Conservation (phyloP, 129 eudicot species). For the Erigeron canadensis region DNA sequence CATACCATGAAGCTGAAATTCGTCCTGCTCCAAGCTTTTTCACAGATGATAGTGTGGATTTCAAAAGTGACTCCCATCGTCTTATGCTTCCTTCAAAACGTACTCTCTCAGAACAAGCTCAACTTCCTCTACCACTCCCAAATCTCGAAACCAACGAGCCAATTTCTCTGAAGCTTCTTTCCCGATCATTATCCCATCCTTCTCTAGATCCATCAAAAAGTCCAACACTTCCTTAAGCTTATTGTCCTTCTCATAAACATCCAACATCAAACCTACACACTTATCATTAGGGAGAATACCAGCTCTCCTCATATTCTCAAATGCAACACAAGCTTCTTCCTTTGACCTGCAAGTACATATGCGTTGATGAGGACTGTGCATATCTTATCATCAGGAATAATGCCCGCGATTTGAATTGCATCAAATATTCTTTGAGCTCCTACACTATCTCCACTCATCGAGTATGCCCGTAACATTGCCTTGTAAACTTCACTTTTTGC, state of each 20-base stretch:
- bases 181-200: conserved; percentile 57
- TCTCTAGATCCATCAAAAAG: conserved; percentile 65
- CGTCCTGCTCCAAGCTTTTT: conserved; percentile 14
- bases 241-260: conserved; percentile 67
- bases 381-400: conserved; percentile 70
- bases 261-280: conserved; percentile 67
- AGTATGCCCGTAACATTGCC: conserved; percentile 80
- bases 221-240: conserved; percentile 69
- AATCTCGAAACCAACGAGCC: conserved; percentile 69
- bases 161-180: conserved; percentile 73
- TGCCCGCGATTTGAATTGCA: conserved; percentile 75
- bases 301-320: conserved; percentile 69
- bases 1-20: conserved; percentile 16
- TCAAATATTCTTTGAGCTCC: conserved; percentile 91
- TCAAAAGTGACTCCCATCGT: background rate
- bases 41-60: background rate
- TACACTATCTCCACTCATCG: conserved; percentile 75
- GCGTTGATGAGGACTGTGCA: conserved; percentile 81
- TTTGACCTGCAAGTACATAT: conserved; percentile 62
- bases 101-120: conserved; percentile 67
- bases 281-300: conserved; percentile 70
- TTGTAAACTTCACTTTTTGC: conserved; percentile 92
- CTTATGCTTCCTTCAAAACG: conserved; percentile 27
- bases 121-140: conserved; percentile 90
- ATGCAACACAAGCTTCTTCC: conserved; percentile 67